These are phyloP conservation scores for Rhodofomes roseus DNA, from an alignment of 1,284 basidiomycete genomes.

Conservation along the genomic window DNA sequence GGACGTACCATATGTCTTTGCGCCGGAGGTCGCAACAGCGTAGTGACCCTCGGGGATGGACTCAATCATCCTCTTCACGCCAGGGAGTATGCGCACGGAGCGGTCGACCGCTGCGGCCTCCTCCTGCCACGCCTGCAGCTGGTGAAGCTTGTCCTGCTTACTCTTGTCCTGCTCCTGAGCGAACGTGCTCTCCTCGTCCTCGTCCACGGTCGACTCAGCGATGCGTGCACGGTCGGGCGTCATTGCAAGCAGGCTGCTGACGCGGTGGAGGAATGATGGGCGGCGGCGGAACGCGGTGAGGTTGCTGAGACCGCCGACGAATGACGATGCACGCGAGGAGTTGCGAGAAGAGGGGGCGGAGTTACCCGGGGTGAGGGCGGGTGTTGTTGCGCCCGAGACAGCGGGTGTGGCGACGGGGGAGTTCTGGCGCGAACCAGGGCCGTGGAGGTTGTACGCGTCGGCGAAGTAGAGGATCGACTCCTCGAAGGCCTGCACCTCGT, in stretches of 20 bases:
- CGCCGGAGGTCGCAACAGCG: constrained; percentile 76
- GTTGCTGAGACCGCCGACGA: constrained; percentile 29
- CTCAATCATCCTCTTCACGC: constrained; percentile 65
- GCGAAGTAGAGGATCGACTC: constrained; percentile 70
- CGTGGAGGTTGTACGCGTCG: constrained; percentile 54
- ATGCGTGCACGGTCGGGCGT: constrained; percentile 33
- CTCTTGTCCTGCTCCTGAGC: constrained; percentile 24
- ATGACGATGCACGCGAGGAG: constrained; percentile 35
- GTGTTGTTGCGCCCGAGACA: constrained; percentile 12
- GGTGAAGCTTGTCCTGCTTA: constrained; percentile 28
- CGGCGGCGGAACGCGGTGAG: constrained; percentile 32
- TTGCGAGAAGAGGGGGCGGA: constrained; percentile 41
- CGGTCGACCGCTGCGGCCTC: constrained; percentile 65
- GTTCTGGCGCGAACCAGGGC: constrained; percentile 32
- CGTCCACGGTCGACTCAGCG: constrained; percentile 38
- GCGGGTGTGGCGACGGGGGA: constrained; percentile 24
- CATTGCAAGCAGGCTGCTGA: constrained; percentile 46
- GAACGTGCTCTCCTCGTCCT: constrained; percentile 33
- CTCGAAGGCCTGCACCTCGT: constrained; percentile 66
- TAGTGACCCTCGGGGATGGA: constrained; percentile 66
- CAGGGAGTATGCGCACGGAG: constrained; percentile 71
- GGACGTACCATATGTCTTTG: constrained; percentile 62
- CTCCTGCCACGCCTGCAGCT: constrained; percentile 48
- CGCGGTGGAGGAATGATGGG: constrained; percentile 47
- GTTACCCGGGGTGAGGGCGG: constrained; percentile 33